Conservation (phyloP, 2,329 filamentous ascomycete species). For the Phaeosphaeria sp. region DNA sequence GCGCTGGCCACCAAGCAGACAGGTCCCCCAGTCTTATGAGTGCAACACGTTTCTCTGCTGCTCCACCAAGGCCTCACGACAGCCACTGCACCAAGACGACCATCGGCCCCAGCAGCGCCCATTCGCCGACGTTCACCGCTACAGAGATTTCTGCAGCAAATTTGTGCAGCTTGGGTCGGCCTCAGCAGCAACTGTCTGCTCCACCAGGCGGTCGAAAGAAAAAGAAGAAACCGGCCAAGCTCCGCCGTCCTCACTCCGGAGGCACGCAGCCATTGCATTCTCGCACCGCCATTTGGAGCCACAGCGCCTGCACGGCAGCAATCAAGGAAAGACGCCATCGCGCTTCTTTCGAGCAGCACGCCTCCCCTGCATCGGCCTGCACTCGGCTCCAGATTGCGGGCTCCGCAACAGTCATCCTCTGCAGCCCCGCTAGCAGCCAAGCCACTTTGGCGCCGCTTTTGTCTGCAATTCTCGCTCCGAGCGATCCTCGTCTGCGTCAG, state of each 20-base stretch:
- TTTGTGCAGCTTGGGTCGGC: slow-evolving; percentile 22
- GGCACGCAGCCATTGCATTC: slow-evolving; percentile 12
- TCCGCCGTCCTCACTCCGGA: slow-evolving; percentile 9
- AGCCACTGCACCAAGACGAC: slow-evolving; percentile 17
- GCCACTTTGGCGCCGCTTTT: slow-evolving; percentile 28
- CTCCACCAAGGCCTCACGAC: slow-evolving; percentile 22
- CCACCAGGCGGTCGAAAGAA: slow-evolving; percentile 7
- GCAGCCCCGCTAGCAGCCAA: slow-evolving; percentile 27
- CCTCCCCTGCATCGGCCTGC: slow-evolving; percentile 23
- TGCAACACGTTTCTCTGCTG: slow-evolving; percentile 6
- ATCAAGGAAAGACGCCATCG: slow-evolving; percentile 10
- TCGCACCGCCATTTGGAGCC: slow-evolving; percentile 10
- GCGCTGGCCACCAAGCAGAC: neutral
- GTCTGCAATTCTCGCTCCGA: slow-evolving; percentile 28
- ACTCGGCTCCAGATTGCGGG: slow-evolving; percentile 18
- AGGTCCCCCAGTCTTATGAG: slow-evolving; percentile 2
- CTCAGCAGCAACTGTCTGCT: slow-evolving; percentile 12
- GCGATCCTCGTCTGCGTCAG: slow-evolving; percentile 34
- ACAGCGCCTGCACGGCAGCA: slow-evolving; percentile 3
- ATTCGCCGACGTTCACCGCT: slow-evolving; percentile 33
- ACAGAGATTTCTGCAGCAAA: slow-evolving; percentile 25
- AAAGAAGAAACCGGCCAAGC: slow-evolving; percentile 12
- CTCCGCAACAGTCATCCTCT: slow-evolving; percentile 8
- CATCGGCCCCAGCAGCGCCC: slow-evolving; percentile 2
- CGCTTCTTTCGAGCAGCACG: slow-evolving; percentile 10